These are phyloP conservation scores for Trichoderma sp. DNA, from an alignment of 2,329 filamentous ascomycete genomes.

Conservation along the genomic window DNA sequence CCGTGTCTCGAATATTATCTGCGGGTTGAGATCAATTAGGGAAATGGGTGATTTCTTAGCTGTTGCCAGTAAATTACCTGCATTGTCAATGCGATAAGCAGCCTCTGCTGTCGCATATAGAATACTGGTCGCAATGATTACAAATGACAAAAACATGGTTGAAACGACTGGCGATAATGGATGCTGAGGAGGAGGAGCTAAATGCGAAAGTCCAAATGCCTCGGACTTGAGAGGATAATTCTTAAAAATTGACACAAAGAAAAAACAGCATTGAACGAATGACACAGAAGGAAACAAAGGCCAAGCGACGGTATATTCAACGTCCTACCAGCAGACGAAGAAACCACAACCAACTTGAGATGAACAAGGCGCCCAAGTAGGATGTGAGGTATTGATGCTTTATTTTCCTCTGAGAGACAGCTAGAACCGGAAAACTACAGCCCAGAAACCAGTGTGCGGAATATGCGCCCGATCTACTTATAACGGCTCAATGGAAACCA, in stretches of 20 bases:
- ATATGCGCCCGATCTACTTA: background rate
- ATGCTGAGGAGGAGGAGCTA: background rate
- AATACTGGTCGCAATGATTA: background rate
- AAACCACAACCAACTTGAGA: background rate
- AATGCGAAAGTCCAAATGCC: background rate
- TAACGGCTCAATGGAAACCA: background rate
- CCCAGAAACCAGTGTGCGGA: background rate
- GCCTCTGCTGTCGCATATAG: background rate
- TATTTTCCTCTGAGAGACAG: background rate
- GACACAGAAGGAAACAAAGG: background rate
- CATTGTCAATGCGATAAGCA: background rate
- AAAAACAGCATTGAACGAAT: background rate
- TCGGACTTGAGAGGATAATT: background rate
- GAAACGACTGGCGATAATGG: background rate
- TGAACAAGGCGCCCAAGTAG: background rate
- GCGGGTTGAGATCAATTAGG: background rate
- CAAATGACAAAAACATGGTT: background rate
- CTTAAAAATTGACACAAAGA: background rate
- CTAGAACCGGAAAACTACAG: background rate
- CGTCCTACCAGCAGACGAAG: constrained; percentile 3
- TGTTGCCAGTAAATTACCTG: background rate
- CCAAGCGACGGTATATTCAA: background rate
- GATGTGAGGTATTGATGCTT: background rate
- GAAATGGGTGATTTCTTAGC: too few species aligned
- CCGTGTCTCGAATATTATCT: constrained; percentile 48